Base-by-base conservation (phyloP, 2,329 filamentous ascomycete genomes). In the Stemphylium vesicarium region DNA sequence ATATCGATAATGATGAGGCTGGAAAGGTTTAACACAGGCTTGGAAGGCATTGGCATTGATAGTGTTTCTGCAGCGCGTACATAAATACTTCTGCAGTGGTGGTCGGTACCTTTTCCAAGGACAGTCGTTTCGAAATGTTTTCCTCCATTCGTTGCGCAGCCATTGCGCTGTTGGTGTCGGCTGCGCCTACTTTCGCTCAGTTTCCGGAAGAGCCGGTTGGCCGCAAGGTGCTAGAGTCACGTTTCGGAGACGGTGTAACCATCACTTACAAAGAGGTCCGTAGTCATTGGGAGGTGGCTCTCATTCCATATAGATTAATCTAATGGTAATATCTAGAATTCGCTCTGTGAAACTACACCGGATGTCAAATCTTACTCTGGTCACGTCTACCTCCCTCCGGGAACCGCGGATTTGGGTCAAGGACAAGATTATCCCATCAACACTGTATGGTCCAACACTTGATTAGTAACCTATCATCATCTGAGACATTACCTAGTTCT, bases 351-450 rank as follows among this genome's bases (percentile, higher is more conserved):
- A 71, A 80, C 79, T 1, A 81, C 80, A 3, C 79, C 80, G 1
- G 77, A 77, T 16, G 81, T 84, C 35, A 83, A 83, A 48, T 81
- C 79, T 4, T 84, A 80, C 61, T 78, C 80, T 9, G 81, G 82
- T 41, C 84, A 84, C 61, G 76, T 82, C 9, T 53, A 62, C 36
- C 57, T 65, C 9, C 64, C 64, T 8, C 54, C 56, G 9, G 51
- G 60, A 24, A 61, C 64, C 12, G 57, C 57, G 32, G 57, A 64
- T 36, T 46, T 61, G 9, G 65, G 60, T 1, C 57, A 63, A 35
- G 59, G 63, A 9, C 63, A 64, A 20, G 61, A 64, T 31, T 65
- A 65, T 32, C 59, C 57, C 6, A 61, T 65, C 41, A 64, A 65
- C 18, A 59, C 42, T 15, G 50, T 49, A 50, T 32, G 54, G 4